Conservation (phyloP, 345 rosid species). For the Geranium brycei region DNA sequence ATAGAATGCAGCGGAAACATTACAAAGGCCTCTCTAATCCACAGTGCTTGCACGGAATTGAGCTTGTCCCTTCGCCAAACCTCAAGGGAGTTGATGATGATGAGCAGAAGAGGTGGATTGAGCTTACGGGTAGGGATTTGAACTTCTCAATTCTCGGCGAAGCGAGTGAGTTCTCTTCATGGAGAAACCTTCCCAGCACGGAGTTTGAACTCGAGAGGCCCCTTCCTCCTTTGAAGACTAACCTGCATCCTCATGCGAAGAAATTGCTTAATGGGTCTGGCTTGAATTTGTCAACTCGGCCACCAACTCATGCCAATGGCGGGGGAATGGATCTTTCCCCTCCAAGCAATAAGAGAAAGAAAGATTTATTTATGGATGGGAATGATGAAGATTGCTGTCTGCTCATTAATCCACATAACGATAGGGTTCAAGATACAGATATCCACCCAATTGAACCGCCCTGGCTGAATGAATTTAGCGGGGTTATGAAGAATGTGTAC, state of each 20-base stretch:
- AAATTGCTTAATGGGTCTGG: constrained; percentile 32
- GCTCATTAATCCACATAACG: constrained; percentile 2
- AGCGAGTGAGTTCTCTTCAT: constrained; percentile 38
- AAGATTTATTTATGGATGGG: constrained; percentile 23
- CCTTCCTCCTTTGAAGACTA: constrained; percentile 9
- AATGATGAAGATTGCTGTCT: constrained; percentile 14
- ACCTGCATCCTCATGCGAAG: constrained; percentile 7
- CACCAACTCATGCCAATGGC: constrained; percentile 28
- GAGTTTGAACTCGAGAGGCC: constrained; percentile 37
- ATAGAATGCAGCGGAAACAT: constrained; percentile 50
- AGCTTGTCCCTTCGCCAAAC: constrained; percentile 29
- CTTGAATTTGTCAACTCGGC: constrained; percentile 32
- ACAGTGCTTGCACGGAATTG: constrained; percentile 44
- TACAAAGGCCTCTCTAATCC: constrained; percentile 46
- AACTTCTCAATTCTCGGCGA: constrained; percentile 29
- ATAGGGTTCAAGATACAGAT: constrained; percentile 9
- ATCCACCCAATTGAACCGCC: constrained; percentile 24
- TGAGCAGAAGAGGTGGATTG: constrained; percentile 36
- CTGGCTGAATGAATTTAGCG: constrained; percentile 33
- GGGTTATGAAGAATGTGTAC: constrained; percentile 33
- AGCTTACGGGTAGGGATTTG: constrained; percentile 36
- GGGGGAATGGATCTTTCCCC: constrained; percentile 31
- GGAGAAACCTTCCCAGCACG: constrained; percentile 36
- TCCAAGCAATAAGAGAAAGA: constrained; percentile 26
- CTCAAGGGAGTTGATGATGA: constrained; percentile 29